Base-by-base conservation (phyloP, 1,139 yeast genomes). In the Debaryomycetaceae sp. region DNA sequence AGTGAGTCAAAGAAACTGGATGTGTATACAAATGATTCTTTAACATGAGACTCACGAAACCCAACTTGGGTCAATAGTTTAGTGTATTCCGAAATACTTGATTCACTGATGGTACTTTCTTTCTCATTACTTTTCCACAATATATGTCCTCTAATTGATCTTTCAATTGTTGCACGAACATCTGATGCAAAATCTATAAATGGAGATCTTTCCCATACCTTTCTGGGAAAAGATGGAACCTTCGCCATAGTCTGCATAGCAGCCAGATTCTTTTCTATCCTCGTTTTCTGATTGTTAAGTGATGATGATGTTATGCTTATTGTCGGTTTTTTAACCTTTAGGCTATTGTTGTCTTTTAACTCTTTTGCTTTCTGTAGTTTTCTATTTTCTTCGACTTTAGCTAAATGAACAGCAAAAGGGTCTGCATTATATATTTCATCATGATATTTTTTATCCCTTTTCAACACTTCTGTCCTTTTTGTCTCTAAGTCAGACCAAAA, bases 401-500 rank as follows among this genome's bases (percentile, higher is more conserved):
- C 87, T 11, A 83, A 48, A 14, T 76, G 65, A 0, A 82, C 82
- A 28, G 63, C 64, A 60, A 89, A 88, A 1, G 96, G 97, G 51
- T 87, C 85, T 7, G 79, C 72, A 40, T 75, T 75, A 60, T 85
- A 89, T 5, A 74, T 53, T 35, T 57, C 56, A 47, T 73, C 75
- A 44, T 83, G 86, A 31, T 65, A 68, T 1, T 47, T 49, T 19
- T 76, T 71, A 52, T 78, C 69, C n/a, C 59, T 61, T 44, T 71
- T 75, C 31, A 69, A 50, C 17, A 79, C 43, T 37, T 58, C 55
- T 44, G 72, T 65, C 34, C 92, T 68, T 41, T 74, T 78, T 5
- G 64, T 69, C 43, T 87, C 96, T 43, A 92, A 63, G 30, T 76
- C 79, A 15, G 71, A 61, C 98, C 98, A 92, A 32, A 87, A 70